Percentiles rank a stretch among this genome's conserved stretches.
Conservation (phyloP, 2,329 filamentous ascomycete genomes). For the Colletotrichum chrysophilum region DNA sequence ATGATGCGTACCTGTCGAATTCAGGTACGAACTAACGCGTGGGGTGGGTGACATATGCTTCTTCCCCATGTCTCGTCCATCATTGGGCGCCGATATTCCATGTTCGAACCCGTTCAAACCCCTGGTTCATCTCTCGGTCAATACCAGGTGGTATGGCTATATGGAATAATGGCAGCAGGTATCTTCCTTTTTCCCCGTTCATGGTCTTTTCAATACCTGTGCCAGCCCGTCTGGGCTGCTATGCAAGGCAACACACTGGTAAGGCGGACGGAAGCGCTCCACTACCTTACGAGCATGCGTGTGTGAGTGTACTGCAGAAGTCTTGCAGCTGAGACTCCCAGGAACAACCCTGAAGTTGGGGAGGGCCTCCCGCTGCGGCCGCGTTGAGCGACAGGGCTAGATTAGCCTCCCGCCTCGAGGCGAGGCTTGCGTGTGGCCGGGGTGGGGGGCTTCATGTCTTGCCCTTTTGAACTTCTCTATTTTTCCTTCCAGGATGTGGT, state of each 20-base stretch:
- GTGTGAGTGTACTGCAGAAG: neutral
- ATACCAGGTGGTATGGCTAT: neutral
- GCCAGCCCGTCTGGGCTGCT: neutral
- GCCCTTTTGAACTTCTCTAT: neutral
- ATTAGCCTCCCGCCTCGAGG: conserved; percentile 7
- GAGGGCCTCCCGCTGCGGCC: neutral
- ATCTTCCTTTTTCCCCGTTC: neutral
- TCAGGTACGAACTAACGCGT: neutral
- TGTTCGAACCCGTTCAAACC: neutral
- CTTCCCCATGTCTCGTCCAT: neutral
- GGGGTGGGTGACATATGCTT: neutral
- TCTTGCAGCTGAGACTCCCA: conserved; percentile 2
- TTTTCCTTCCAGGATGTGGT: neutral
- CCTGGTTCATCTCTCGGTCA: neutral
- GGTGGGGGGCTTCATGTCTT: conserved; percentile 32
- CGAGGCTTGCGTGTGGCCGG: conserved; percentile 34
- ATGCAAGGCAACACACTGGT: neutral
- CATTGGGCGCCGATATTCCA: neutral
- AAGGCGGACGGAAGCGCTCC: conserved; percentile 9
- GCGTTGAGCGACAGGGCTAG: neutral
- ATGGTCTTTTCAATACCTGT: neutral
- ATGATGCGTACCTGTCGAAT: neutral
- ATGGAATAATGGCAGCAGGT: neutral
- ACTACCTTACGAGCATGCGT: neutral
- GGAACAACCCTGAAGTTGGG: conserved; percentile 7